phyloP scores from a whole-genome alignment of 163 green algal species.

The Chloromonas sp. region DNA sequence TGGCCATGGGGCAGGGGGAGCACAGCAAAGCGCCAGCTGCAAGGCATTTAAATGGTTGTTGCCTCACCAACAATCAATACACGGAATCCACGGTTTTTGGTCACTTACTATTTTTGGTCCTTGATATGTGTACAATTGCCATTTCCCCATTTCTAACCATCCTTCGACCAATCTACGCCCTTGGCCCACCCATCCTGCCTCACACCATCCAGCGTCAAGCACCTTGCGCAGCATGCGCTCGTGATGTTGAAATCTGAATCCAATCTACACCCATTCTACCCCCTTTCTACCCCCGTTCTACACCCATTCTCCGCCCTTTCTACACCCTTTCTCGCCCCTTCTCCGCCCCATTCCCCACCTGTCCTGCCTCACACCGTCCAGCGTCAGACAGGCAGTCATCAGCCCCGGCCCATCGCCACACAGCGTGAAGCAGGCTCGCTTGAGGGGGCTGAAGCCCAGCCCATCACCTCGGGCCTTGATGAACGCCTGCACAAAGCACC shows the following conservation, averaged over 20 bases:
- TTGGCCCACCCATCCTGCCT: too few relatives aligned
- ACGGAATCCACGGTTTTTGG: too few relatives aligned
- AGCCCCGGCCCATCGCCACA: neutral
- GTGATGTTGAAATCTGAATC: neutral
- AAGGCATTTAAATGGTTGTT: neutral
- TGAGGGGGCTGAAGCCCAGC: slow-evolving; percentile 62
- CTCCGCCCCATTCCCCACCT: neutral
- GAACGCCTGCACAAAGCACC: slow-evolving; percentile 48
- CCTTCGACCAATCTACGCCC: too few relatives aligned
- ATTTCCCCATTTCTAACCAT: too few relatives aligned
- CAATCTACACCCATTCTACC: neutral
- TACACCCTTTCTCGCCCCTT: neutral
- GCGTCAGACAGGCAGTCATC: neutral
- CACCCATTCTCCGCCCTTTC: neutral
- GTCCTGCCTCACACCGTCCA: slow-evolving; percentile 13
- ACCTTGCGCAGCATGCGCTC: too few relatives aligned
- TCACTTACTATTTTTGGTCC: too few relatives aligned
- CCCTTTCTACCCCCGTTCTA: neutral
- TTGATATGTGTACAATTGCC: too few relatives aligned
- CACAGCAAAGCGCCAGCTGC: slow-evolving; percentile 54
- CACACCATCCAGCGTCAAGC: too few relatives aligned
- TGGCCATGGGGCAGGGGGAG: slow-evolving; percentile 46
- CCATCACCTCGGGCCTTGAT: slow-evolving; percentile 78
- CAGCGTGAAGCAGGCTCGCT: slow-evolving; percentile 28
- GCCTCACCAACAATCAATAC: neutral